A percentile compares a stretch with the other conserved stretches of the same genome.
These are phyloP conservation scores for Ochetophila trinervis DNA, from an alignment of 306 rosid species.

Conservation along the genomic window DNA sequence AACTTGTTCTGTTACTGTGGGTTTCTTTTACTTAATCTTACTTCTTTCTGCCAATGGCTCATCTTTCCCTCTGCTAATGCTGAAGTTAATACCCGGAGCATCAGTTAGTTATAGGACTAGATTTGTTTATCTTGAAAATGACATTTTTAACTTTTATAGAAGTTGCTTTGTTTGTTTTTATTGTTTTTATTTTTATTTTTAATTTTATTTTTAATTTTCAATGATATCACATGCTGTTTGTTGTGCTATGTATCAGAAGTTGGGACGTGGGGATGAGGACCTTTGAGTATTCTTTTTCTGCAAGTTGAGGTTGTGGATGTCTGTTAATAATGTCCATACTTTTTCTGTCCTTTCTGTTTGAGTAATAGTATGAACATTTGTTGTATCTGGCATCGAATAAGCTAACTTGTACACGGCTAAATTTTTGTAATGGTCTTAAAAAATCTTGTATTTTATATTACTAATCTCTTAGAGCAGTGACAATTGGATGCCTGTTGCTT, in stretches of 20 bases:
- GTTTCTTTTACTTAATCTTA: slow-evolving; percentile 1
- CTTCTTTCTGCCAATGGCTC: slow-evolving; percentile 2
- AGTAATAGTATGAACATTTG: slow-evolving; percentile 33
- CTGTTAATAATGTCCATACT: slow-evolving; percentile 37
- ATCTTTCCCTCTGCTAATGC: slow-evolving; percentile 2
- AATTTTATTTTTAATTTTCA: slow-evolving; percentile 7
- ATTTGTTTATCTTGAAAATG: slow-evolving; percentile 37
- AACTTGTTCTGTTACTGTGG: background rate
- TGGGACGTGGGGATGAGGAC: slow-evolving; percentile 47
- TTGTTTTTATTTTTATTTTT: background rate
- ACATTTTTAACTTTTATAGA: slow-evolving; percentile 24
- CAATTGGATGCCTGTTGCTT: slow-evolving; percentile 26
- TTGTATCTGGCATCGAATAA: slow-evolving; percentile 22
- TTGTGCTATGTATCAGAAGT: slow-evolving; percentile 32
- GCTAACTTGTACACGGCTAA: slow-evolving; percentile 19
- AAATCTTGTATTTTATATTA: slow-evolving; percentile 17
- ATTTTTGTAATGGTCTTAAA: slow-evolving; percentile 18
- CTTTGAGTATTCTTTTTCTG: slow-evolving; percentile 39
- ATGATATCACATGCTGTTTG: slow-evolving; percentile 16
- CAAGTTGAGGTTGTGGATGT: slow-evolving; percentile 72
- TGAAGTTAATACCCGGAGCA: slow-evolving; percentile 16
- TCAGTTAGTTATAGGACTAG: background rate
- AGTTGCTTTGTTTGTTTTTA: slow-evolving; percentile 12
- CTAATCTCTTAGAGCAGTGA: slow-evolving; percentile 26
- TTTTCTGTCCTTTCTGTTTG: slow-evolving; percentile 51